Evolutionary conservation across 2,329 filamentous ascomycete genomes (phyloP).

Genomic region (Phoma sp.): DNA sequence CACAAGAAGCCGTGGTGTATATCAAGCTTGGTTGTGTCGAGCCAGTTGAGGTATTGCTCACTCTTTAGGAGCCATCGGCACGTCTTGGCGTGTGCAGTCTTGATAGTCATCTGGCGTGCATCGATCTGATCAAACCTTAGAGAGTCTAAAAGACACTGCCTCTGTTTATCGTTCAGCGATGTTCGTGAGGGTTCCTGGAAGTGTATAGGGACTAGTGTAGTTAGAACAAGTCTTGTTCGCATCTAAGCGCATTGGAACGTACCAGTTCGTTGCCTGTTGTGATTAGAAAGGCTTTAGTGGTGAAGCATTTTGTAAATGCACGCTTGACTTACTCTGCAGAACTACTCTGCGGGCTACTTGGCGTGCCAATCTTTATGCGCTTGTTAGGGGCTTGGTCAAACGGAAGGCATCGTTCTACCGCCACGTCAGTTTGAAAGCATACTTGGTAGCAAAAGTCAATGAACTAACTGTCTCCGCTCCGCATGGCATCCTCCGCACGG

Average conservation of each 20-base stretch:
- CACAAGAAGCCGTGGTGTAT: slow-evolving; percentile 27
- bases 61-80: slow-evolving; percentile 52
- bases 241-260: too few relatives aligned
- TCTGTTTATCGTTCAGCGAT: too few relatives aligned
- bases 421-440: neutral
- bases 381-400: too few relatives aligned
- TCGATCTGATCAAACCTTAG: slow-evolving; percentile 49
- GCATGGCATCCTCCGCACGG: neutral
- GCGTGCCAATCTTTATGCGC: neutral
- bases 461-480: neutral
- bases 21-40: slow-evolving; percentile 32
- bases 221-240: too few relatives aligned
- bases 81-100: slow-evolving; percentile 46
- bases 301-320: too few relatives aligned
- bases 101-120: slow-evolving; percentile 46
- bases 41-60: slow-evolving; percentile 48
- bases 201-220: too few relatives aligned
- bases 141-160: neutral
- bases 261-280: too few relatives aligned
- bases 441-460: too few relatives aligned
- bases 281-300: too few relatives aligned
- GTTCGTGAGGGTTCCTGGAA: too few relatives aligned
- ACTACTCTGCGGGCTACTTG: too few relatives aligned
- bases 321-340: too few relatives aligned
- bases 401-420: neutral